Base-by-base conservation (phyloP, 495 filamentous ascomycete species). In the Neurospora sp. region DNA sequence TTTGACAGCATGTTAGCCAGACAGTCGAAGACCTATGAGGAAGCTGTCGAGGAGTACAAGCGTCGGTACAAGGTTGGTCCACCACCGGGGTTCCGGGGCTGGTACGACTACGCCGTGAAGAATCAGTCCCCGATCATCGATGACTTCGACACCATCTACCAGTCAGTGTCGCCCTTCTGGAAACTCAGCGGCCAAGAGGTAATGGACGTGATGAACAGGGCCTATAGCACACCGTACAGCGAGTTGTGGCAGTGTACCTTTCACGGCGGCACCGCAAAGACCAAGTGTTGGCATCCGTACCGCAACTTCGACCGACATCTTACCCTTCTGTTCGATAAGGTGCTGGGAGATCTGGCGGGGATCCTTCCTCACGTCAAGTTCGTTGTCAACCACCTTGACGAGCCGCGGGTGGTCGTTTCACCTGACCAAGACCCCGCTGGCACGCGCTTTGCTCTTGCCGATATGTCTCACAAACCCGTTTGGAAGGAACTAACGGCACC, bases 371-470 rank as follows among this genome's bases (percentile, higher is more conserved):
- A 94, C 76, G 90, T 95, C 86, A 88, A 92, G 74, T 80, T 96
- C 62, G 89, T 90, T 0, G 91, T 95, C 79, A 96, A 95, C 78
- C 84, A 89, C 12, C 90, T 94, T 73, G 92, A 96, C 76, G 93
- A 95, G 77, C 91, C 91, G 27, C 84, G 90, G 5, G 90, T 95
- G 5, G 80, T 93, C 18, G 80, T 93, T 4, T 88, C 91, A 0
- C 74, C 72, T 11, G 2, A 31, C 1, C 4, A 54, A 11, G 16
- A 35, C n/a, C 16, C n/a, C 9, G 2, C 2, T 16, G 40, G 23
- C 9, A 66, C 62, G 42, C 54, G 37, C 4, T 70, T 75, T 41
- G 39, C 14, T 5, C 23, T 73, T 2, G 73, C 60, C 5, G 49
- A 73, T 70, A 69, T 75, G 31, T 76, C 76, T 20, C 44, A 71